Percentiles rank a stretch among this genome's conserved stretches.
Evolutionary conservation across 495 filamentous ascomycete genomes (phyloP).

Genomic region (Penicillium chermesinum): DNA sequence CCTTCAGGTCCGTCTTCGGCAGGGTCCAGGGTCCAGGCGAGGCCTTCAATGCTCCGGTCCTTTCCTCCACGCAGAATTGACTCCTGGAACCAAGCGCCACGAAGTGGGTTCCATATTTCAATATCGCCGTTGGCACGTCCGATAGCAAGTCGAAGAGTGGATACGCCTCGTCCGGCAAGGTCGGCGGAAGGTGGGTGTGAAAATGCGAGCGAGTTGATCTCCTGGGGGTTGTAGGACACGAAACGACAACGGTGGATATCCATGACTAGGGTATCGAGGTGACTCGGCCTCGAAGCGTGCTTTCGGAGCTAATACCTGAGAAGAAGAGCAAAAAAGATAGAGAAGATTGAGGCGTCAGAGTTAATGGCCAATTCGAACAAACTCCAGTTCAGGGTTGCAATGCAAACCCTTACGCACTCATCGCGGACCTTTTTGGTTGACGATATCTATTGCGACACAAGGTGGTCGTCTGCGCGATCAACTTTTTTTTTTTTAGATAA

Average conservation of each 20-base stretch:
- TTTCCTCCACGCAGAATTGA: conserved; percentile 76
- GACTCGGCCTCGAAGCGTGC: conserved; percentile 15
- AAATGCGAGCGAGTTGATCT: conserved; percentile 92
- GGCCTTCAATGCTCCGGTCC: conserved; percentile 80
- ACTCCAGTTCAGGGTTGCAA: conserved; percentile 21
- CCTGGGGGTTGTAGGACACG: conserved; percentile 86
- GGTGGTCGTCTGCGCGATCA: conserved; percentile 19
- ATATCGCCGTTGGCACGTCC: conserved; percentile 94
- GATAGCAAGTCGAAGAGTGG: conserved; percentile 72
- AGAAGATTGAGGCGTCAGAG: conserved; percentile 7
- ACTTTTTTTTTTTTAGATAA: conserved; percentile 31
- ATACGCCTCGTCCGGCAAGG: conserved; percentile 44
- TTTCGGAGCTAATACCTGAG: conserved; percentile 6
- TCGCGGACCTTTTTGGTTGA: conserved; percentile 17
- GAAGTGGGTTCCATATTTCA: conserved; percentile 93
- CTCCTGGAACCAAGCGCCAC: conserved; percentile 86
- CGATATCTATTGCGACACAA: conserved; percentile 15
- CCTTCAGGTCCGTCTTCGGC: conserved; percentile 59
- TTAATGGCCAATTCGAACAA: conserved; percentile 14
- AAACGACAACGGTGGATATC: conserved; percentile 97
- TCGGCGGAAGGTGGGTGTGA: conserved; percentile 67
- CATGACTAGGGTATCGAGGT: conserved; percentile 48
- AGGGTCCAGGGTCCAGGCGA: conserved; percentile 89
- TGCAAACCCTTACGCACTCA: conserved; percentile 34
- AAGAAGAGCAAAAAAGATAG: conserved; percentile 5